Base-by-base conservation (phyloP, 768 basidiomycete species). In the Psilocybe azurescens region DNA sequence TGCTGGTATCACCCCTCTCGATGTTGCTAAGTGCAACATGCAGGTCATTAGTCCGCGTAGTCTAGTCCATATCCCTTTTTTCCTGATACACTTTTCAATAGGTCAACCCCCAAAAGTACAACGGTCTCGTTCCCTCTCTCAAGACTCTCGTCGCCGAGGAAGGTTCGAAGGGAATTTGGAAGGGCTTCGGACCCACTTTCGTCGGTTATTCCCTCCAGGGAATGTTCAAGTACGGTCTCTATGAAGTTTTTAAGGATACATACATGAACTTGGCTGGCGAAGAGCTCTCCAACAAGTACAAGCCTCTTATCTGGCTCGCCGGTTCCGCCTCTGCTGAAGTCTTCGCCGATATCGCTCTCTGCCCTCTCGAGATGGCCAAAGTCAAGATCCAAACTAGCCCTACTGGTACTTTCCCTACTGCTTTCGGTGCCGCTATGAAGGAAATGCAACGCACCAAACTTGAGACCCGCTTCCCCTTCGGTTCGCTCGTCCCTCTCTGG, bases 191-290 rank as follows among this genome's bases (percentile, higher is more conserved):
- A 39, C 96, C 96, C 57, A 98, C 96, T 62, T 82, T 95, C 65
- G 82, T 97, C 77, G 95, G 96, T 65, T 96, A 96, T 83, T 93
- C 94, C 8, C 85, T 95, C 70, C 96, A 97, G 81, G 96, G 96
- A 74, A 89, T 95, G 87, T 95, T 97, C 90, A 98, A 98, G 80
- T 97, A 94, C 77, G 96, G 96, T 81, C 92, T 96, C 75, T 97
- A 97, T 76, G 95, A 98, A 79, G 76, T 91, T 73, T 98, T 96
- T 91, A 98, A 97, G 84, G 95, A 97, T 76, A 61, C 73, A 65
- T 96, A 95, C 86, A 88, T 88, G 84, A 95, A 95, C 85, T 73
- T 90, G 66, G 89, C 94, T 64, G 95, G 95, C 56, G 89, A 96
- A 76, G 92, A 94, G 74, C 79, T 85, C 46, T 74, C 91, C 28